Evolutionary conservation across 441 rosid species (phyloP).

Genomic region (Aleurites moluccanus): DNA sequence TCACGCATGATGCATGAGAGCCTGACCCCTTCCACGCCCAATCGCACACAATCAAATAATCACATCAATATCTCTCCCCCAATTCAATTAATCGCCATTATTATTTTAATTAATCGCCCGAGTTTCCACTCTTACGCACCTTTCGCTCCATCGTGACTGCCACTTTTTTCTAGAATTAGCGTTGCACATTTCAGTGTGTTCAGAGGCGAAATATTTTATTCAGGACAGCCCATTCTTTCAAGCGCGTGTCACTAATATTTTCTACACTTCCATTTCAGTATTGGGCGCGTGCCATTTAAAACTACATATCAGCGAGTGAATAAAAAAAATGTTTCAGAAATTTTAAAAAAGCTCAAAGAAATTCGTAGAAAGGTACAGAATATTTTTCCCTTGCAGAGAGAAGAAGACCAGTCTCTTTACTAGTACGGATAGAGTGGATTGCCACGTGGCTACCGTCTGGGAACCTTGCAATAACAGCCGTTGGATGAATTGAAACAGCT

Average conservation of each 20-base stretch:
- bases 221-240: background rate
- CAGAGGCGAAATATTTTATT: background rate
- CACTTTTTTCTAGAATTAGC: background rate
- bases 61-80: background rate
- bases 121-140: background rate
- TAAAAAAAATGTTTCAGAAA: background rate
- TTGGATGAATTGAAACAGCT: background rate
- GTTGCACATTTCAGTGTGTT: constrained; percentile 6
- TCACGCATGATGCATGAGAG: constrained; percentile 36
- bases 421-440: background rate
- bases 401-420: background rate
- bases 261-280: background rate
- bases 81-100: constrained; percentile 12
- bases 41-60: constrained; percentile 17
- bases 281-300: background rate
- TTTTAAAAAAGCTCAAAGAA: background rate
- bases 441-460: background rate
- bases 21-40: constrained; percentile 26
- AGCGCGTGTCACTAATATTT: background rate
- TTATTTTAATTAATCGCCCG: constrained; percentile 30
- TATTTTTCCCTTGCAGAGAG: constrained; percentile 6
- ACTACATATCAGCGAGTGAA: background rate
- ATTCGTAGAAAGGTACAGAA: constrained; percentile 16
- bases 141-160: constrained; percentile 7
- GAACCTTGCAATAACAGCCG: background rate